Evolutionary conservation across 2,329 filamentous ascomycete genomes (phyloP), one percentile per base, ranked within the genome.

Genomic region (Fusarium torreyae): DNA sequence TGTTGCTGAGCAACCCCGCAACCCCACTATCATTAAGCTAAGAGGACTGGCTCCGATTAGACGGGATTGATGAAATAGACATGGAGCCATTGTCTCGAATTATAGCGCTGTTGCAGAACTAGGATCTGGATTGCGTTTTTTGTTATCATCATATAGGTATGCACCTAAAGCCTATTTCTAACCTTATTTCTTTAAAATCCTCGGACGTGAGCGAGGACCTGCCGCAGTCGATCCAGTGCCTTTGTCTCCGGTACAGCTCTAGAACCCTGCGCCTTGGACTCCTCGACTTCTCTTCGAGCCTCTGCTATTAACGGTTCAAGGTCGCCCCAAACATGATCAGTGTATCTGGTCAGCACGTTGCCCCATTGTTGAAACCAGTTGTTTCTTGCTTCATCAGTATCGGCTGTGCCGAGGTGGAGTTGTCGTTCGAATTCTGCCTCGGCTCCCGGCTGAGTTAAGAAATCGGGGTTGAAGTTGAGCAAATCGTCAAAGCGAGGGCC

Each of bases 261-360:
- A 48, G 53, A 28, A 53, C 79, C 75, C 15, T 33, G 48, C 10
- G 57, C 51, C 31, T 61, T 51, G 24, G 84, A 75, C 26, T 81
- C 75, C 48, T 85, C 79, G 20, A 92, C 77, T 74, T 92, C 90
- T 45, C 78, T 77, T 58, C 80, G 81, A 6, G 90, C 90, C 63
- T 87, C 83, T 50, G 82, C 79, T 11, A 89, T 84, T 34, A 91
- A 79, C 5, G 85, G 82, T 31, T 83, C 78, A 20, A 92, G 76
- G 58, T 87, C 88, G 20, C 90, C 91, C 91, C 90, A 92, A 24
- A 92, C 89, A 57, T 91, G 87, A 74, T 92, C 88, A 0, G 84
- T 84, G 69, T 91, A 91, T 34, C 82, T 79, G 3, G 81, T 84
- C 24, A 90, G 79, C 9, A 89, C 86, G 42, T 82, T 81, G 34